phyloP scores from a whole-genome alignment of 768 basidiomycete species.

The Rossbeevera mucosa region DNA sequence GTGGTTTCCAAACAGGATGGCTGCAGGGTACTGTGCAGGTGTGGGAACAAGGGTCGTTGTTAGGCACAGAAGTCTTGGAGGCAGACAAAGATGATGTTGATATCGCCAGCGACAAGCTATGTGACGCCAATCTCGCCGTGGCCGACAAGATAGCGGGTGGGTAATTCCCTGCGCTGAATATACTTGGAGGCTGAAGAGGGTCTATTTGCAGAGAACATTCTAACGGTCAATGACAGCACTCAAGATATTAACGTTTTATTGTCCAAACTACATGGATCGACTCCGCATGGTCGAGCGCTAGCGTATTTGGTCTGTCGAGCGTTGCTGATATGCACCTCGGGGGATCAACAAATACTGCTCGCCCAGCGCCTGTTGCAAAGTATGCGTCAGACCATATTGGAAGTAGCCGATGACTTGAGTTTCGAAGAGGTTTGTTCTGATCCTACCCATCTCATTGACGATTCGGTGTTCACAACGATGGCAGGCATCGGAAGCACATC shows the following conservation, averaged over 20 bases:
- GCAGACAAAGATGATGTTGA: slow-evolving; percentile 29
- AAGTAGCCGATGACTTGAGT: slow-evolving; percentile 37
- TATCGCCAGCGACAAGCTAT: slow-evolving; percentile 42
- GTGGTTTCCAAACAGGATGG: slow-evolving; percentile 35
- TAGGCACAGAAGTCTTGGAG: slow-evolving; percentile 24
- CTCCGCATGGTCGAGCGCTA: slow-evolving; percentile 52
- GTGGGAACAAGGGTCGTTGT: slow-evolving; percentile 31
- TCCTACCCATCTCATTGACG: not conserved
- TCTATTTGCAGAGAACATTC: slow-evolving; percentile 53
- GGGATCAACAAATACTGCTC: slow-evolving; percentile 53
- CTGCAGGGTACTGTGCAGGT: slow-evolving; percentile 51
- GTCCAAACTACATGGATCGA: slow-evolving; percentile 43
- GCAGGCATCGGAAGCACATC: slow-evolving; percentile 43
- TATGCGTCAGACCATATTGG: slow-evolving; percentile 44
- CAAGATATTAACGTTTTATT: slow-evolving; percentile 48
- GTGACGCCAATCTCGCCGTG: slow-evolving; percentile 48
- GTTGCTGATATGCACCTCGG: slow-evolving; percentile 51
- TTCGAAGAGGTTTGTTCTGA: slow-evolving; percentile 28
- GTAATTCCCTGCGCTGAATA: not conserved
- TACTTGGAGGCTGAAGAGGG: not conserved
- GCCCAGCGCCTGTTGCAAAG: slow-evolving; percentile 45
- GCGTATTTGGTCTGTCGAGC: slow-evolving; percentile 61
- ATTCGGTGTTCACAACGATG: slow-evolving; percentile 1
- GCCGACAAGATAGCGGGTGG: slow-evolving; percentile 64
- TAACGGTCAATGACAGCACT: slow-evolving; percentile 43